phyloP scores from a whole-genome alignment of 352 stramenopile genomes.

The Globisporangium solare region DNA sequence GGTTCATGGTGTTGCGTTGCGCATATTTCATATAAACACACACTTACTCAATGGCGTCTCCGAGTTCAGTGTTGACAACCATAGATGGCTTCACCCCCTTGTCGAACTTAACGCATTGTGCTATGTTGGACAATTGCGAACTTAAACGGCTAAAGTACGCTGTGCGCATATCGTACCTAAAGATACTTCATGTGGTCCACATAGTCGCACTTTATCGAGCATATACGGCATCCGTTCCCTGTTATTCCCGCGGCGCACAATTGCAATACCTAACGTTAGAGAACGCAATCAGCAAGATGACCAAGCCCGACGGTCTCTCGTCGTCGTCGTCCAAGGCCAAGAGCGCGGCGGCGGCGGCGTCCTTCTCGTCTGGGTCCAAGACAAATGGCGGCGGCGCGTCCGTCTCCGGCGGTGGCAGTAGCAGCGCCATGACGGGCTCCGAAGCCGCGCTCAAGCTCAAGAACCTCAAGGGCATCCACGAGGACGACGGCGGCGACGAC shows the following conservation, averaged over 20 bases:
- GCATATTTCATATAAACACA: too few species aligned
- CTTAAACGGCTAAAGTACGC: too few species aligned
- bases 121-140: too few species aligned
- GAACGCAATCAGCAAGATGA: neutral
- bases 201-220: neutral
- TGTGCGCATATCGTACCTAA: too few species aligned
- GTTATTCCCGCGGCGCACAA: too few species aligned
- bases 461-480: slow-evolving; percentile 54
- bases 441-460: slow-evolving; percentile 43
- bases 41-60: too few species aligned
- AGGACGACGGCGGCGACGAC: slow-evolving; percentile 49
- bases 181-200: too few species aligned
- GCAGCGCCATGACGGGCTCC: slow-evolving; percentile 18
- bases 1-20: neutral
- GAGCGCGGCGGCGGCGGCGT: slow-evolving; percentile 1
- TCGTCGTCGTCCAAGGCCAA: slow-evolving; percentile 11
- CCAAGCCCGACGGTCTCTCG: slow-evolving; percentile 6
- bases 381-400: slow-evolving; percentile 7
- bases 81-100: too few species aligned
- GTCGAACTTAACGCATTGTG: too few species aligned
- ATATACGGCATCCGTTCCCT: neutral
- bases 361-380: slow-evolving; percentile 5
- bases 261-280: too few species aligned
- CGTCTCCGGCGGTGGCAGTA: neutral
- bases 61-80: too few species aligned